phyloP scores from a whole-genome alignment of 108 stramenopile genomes.

The Discostella stelligeroides region DNA sequence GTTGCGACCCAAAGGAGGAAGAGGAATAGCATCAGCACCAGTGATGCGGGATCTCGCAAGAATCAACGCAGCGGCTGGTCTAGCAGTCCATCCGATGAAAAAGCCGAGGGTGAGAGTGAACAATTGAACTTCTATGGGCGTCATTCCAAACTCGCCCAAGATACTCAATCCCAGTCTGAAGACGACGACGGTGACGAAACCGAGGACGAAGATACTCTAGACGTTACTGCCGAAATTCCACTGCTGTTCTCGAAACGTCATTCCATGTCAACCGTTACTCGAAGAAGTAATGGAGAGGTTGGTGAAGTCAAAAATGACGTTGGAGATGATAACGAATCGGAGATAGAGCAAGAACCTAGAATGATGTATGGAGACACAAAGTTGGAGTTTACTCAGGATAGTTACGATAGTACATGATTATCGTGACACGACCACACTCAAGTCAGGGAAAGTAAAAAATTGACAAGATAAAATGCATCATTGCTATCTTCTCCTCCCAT shows the following conservation, averaged over 20 bases:
- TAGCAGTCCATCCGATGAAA: neutral
- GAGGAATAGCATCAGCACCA: neutral
- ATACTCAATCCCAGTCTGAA: constrained; percentile 20
- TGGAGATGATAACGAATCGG: constrained; percentile 20
- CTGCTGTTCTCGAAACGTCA: constrained; percentile 28
- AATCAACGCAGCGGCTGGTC: constrained; percentile 3
- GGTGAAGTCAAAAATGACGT: neutral
- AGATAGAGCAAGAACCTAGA: constrained; percentile 33
- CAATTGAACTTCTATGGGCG: neutral
- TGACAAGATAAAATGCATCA: too few relatives aligned
- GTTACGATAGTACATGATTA: neutral
- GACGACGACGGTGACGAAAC: constrained; percentile 25
- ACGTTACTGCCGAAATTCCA: constrained; percentile 49
- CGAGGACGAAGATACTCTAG: constrained; percentile 33
- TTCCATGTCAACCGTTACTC: constrained; percentile 31
- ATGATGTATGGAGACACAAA: constrained; percentile 54
- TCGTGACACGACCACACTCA: too few relatives aligned
- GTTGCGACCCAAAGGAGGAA: neutral
- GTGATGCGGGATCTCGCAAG: constrained; percentile 2
- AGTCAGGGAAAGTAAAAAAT: too few relatives aligned
- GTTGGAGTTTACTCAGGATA: constrained; percentile 15
- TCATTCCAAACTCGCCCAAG: constrained; percentile 14
- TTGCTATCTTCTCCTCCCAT: constrained; percentile 5
- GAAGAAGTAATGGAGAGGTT: neutral
- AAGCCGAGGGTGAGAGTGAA: neutral